A percentile compares a stretch with the other conserved stretches of the same genome.
These are phyloP conservation scores for Cladophialophora carrionii DNA, from an alignment of 2,329 filamentous ascomycete genomes.

Conservation along the genomic window DNA sequence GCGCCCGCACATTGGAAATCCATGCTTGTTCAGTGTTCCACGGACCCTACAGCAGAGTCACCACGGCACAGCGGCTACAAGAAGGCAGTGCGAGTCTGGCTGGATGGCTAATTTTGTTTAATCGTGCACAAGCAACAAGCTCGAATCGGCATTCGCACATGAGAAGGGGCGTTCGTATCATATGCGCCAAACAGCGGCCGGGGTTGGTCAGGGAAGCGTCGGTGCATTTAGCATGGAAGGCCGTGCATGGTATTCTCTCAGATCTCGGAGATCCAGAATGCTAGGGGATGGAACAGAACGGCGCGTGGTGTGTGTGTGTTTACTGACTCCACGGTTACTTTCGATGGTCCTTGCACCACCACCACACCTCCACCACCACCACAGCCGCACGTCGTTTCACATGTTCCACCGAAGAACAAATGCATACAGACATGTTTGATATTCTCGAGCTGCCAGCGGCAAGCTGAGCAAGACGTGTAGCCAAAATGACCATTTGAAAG, in stretches of 20 bases:
- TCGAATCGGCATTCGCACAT: slow-evolving; percentile 2
- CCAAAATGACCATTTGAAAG: slow-evolving; percentile 1
- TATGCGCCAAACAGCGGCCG: slow-evolving; percentile 3
- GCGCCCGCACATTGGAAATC: slow-evolving; percentile 16
- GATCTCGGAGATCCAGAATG: background rate
- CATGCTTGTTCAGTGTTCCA: slow-evolving; percentile 2
- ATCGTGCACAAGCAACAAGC: background rate
- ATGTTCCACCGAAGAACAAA: slow-evolving; percentile 8
- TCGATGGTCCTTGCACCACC: slow-evolving; percentile 20
- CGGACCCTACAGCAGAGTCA: background rate
- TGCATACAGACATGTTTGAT: slow-evolving; percentile 5
- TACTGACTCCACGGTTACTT: slow-evolving; percentile 3
- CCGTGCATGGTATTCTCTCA: background rate
- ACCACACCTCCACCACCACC: slow-evolving; percentile 12
- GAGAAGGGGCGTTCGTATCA: slow-evolving; percentile 3
- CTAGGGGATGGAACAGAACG: background rate
- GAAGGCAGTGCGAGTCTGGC: background rate
- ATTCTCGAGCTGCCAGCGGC: slow-evolving; percentile 11
- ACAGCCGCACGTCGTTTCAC: slow-evolving; percentile 3
- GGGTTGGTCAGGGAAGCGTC: background rate
- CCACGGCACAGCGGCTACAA: background rate
- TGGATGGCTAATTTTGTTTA: slow-evolving; percentile 8
- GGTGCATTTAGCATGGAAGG: background rate
- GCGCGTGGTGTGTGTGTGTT: background rate
- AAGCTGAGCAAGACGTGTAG: background rate